A percentile compares a stretch with the other conserved stretches of the same genome.
Evolutionary conservation across 2,329 filamentous ascomycete species (phyloP).

Genomic region (Aspergillus awamori): DNA sequence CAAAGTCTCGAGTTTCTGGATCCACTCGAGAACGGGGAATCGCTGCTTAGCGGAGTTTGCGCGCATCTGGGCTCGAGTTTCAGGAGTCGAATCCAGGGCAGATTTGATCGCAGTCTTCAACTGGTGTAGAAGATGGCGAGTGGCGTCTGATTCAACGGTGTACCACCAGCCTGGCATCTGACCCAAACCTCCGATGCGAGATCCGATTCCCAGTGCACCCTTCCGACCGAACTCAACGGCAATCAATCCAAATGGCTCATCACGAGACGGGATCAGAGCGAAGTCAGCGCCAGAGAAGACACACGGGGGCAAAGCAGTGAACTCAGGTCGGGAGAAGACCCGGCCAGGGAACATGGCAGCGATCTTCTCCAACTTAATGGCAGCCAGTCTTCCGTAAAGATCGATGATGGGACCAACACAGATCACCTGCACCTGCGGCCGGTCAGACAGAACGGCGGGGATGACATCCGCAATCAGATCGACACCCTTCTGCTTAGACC

Average conservation of each 20-base stretch:
- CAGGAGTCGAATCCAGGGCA: slow-evolving; percentile 59
- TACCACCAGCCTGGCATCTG: slow-evolving; percentile 75
- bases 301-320: slow-evolving; percentile 64
- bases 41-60: slow-evolving; percentile 65
- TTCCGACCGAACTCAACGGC: slow-evolving; percentile 70
- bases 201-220: slow-evolving; percentile 66
- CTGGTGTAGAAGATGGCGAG: slow-evolving; percentile 63
- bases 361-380: slow-evolving; percentile 63
- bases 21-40: slow-evolving; percentile 68
- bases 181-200: slow-evolving; percentile 65
- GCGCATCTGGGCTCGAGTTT: slow-evolving; percentile 63
- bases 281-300: slow-evolving; percentile 70
- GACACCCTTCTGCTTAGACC: slow-evolving; percentile 69
- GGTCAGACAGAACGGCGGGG: slow-evolving; percentile 62
- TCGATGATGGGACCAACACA: slow-evolving; percentile 67
- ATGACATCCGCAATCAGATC: slow-evolving; percentile 70
- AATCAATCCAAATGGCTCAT: slow-evolving; percentile 69
- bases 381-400: slow-evolving; percentile 67
- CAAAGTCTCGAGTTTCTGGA: slow-evolving; percentile 64
- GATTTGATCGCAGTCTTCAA: slow-evolving; percentile 64
- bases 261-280: slow-evolving; percentile 66
- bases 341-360: slow-evolving; percentile 66
- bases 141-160: slow-evolving; percentile 65
- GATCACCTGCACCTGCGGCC: slow-evolving; percentile 62
- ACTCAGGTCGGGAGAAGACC: slow-evolving; percentile 69